phyloP scores from a whole-genome alignment of 768 basidiomycete genomes.

The Asterophora parasitica region DNA sequence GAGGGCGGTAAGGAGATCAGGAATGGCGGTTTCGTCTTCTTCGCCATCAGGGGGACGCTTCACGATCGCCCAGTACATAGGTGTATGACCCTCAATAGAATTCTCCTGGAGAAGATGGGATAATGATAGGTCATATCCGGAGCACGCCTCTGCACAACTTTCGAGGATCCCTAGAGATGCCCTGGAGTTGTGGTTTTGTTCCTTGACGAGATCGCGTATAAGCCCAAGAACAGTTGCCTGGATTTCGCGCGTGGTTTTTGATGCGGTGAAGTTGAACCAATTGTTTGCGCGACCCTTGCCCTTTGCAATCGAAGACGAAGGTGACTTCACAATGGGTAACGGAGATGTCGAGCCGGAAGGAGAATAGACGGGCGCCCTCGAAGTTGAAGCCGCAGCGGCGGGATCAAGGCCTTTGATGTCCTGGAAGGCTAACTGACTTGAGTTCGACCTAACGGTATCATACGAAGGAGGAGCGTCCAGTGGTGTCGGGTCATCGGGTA shows the following conservation, averaged over 20 bases:
- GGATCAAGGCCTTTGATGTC: constrained; percentile 13
- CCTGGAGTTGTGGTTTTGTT: constrained; percentile 25
- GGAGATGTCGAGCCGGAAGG: constrained; percentile 8
- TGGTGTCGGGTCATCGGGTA: constrained; percentile 35
- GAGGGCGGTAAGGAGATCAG: constrained; percentile 44
- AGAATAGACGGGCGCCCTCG: constrained; percentile 6
- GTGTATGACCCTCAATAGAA: constrained; percentile 59
- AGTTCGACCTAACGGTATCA: constrained; percentile 20
- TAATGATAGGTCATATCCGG: constrained; percentile 42
- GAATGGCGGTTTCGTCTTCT: constrained; percentile 24
- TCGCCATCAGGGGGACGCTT: constrained; percentile 44
- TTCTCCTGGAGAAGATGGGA: constrained; percentile 55
- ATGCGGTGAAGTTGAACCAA: constrained; percentile 34
- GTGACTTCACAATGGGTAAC: constrained; percentile 6
- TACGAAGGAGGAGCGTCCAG: constrained; percentile 38
- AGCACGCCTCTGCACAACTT: constrained; percentile 61
- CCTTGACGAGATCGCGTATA: constrained; percentile 50
- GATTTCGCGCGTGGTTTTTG: constrained; percentile 42
- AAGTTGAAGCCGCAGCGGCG: constrained; percentile 1
- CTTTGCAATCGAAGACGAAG: constrained; percentile 19
- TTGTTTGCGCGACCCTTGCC: constrained; percentile 25
- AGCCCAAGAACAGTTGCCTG: constrained; percentile 48
- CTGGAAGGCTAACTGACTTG: constrained; percentile 1
- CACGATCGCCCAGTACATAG: constrained; percentile 71
- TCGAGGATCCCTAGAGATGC: constrained; percentile 44